These are phyloP conservation scores for Monosporascus cannonballus DNA, from an alignment of 2,329 filamentous ascomycete species.

Conservation along the genomic window DNA sequence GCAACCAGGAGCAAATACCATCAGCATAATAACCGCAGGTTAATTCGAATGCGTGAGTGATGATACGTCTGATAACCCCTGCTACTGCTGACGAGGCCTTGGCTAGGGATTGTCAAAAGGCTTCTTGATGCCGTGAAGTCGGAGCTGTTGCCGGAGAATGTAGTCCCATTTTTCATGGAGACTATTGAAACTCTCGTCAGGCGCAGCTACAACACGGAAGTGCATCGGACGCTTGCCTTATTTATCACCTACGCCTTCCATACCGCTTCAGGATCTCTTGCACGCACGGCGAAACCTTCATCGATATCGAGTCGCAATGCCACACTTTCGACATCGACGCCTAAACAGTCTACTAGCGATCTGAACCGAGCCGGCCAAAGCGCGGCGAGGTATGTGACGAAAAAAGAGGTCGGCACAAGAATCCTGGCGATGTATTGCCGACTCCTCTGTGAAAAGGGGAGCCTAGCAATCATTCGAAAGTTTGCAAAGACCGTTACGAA, in stretches of 20 bases:
- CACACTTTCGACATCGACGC: conserved; percentile 33
- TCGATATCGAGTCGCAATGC: conserved; percentile 33
- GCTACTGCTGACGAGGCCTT: conserved; percentile 12
- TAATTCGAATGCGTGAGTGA: conserved; percentile 80
- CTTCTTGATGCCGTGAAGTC: conserved; percentile 86
- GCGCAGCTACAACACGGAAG: conserved; percentile 75
- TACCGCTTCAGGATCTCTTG: conserved; percentile 38
- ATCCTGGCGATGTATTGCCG: conserved; percentile 73
- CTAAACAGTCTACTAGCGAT: conserved; percentile 30
- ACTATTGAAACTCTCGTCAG: conserved; percentile 76
- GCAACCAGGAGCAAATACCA: conserved; percentile 85
- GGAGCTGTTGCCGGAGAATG: conserved; percentile 66
- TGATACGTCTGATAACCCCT: background rate
- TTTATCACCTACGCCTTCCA: conserved; percentile 93
- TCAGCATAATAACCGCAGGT: conserved; percentile 81
- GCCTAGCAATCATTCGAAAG: conserved; percentile 65
- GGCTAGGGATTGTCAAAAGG: conserved; percentile 76
- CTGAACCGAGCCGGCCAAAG: conserved; percentile 24
- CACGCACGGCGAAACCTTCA: conserved; percentile 45
- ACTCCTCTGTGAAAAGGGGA: conserved; percentile 69
- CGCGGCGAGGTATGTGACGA: conserved; percentile 42
- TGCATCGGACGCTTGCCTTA: conserved; percentile 78
- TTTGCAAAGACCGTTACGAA: conserved; percentile 95
- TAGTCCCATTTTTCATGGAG: conserved; percentile 68
- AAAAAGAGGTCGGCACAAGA: conserved; percentile 65